Evolutionary conservation across 2,329 filamentous ascomycete species (phyloP).

Genomic region (Xylaria polymorpha): DNA sequence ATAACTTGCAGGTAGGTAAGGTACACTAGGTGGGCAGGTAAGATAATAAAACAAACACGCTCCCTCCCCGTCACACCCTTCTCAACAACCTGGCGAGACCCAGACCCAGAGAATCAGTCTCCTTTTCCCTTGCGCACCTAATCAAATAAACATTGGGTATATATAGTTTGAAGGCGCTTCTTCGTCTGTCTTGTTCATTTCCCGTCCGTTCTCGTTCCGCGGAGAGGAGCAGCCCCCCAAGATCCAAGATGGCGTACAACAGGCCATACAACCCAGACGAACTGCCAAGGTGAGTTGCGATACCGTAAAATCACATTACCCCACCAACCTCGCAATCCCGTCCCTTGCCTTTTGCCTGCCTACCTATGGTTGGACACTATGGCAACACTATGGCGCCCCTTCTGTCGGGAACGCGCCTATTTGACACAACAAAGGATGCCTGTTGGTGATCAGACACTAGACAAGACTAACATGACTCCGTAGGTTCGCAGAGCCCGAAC

Average conservation of each 20-base stretch:
- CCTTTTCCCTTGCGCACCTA: constrained; percentile 18
- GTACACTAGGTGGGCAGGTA: too few relatives aligned
- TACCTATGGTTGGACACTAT: constrained; percentile 11
- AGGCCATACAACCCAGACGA: constrained; percentile 92
- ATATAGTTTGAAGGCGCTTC: background rate
- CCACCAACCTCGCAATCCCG: constrained; percentile 43
- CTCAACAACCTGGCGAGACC: constrained; percentile 18
- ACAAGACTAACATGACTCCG: constrained; percentile 29
- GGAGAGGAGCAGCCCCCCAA: constrained; percentile 23
- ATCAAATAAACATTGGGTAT: constrained; percentile 5
- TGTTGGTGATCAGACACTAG: constrained; percentile 35
- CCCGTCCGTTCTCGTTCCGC: background rate
- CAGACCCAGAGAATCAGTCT: constrained; percentile 18
- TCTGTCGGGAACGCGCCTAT: constrained; percentile 5
- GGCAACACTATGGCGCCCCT: constrained; percentile 4
- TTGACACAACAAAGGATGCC: constrained; percentile 11
- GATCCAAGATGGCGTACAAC: constrained; percentile 94
- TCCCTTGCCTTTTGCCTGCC: constrained; percentile 7
- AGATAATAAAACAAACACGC: constrained; percentile 26
- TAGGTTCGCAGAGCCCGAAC: constrained; percentile 66
- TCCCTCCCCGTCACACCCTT: constrained; percentile 13
- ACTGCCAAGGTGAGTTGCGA: constrained; percentile 80
- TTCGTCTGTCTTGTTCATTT: background rate
- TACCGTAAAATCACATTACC: constrained; percentile 35
- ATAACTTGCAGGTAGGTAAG: background rate